Conservation (phyloP, 352 stramenopile genomes). For the Globisporangium spiculum region DNA sequence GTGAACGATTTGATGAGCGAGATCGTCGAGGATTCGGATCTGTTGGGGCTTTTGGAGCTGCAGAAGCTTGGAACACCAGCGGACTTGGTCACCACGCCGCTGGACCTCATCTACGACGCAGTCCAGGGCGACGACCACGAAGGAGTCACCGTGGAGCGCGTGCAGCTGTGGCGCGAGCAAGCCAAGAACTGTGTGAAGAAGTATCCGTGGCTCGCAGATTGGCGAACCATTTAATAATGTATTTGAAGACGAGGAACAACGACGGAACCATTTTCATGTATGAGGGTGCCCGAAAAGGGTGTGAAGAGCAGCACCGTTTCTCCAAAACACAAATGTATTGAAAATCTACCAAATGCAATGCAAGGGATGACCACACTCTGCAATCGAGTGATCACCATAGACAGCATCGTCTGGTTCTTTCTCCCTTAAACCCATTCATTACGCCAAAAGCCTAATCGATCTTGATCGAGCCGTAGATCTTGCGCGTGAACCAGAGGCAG, state of each 20-base stretch:
- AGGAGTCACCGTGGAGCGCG: conserved; percentile 28
- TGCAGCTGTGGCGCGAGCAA: conserved; percentile 48
- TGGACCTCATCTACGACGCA: conserved; percentile 61
- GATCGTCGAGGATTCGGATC: conserved; percentile 43
- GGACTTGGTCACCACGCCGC: conserved; percentile 66
- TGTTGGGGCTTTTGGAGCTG: conserved; percentile 58
- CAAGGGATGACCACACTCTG: not conserved
- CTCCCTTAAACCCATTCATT: too few relatives aligned
- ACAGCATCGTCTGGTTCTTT: not conserved
- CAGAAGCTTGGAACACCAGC: conserved; percentile 81
- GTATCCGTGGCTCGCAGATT: conserved; percentile 69
- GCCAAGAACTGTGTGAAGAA: conserved; percentile 37
- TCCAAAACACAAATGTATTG: conserved; percentile 9
- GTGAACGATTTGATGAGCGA: conserved; percentile 79
- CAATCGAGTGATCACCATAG: not conserved
- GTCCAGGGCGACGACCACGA: conserved; percentile 16
- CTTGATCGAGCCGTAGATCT: conserved; percentile 98
- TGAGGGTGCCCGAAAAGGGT: not conserved
- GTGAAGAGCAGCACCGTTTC: not conserved
- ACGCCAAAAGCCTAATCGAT: conserved; percentile 68
- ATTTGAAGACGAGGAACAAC: not conserved
- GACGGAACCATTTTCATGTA: not conserved
- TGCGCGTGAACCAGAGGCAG: conserved; percentile 98
- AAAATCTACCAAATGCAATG: conserved; percentile 10
- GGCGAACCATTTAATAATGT: conserved; percentile 60